Evolutionary conservation across 2,329 filamentous ascomycete species (phyloP), one percentile per base, ranked within the genome.

Genomic region (Aspergillus transmontanensis): DNA sequence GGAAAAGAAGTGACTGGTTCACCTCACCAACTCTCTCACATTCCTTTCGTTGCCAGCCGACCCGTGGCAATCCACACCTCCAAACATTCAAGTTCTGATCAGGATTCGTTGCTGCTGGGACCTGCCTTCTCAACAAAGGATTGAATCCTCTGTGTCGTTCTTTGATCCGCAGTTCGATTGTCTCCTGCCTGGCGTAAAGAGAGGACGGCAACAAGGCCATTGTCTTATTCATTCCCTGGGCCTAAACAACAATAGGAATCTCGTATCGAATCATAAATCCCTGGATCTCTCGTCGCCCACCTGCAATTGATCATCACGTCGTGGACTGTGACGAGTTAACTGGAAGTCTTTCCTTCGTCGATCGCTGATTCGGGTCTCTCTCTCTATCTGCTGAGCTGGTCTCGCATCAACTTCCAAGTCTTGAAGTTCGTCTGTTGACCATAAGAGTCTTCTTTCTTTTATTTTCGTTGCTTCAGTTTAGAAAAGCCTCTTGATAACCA

Each of bases 1-100:
- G 14, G 6, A 48, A 45, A 53, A 53, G 21, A 50, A 55, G 70
- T 73, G 71, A 70, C 71, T 60, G 69, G 66, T 45, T 72, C 69
- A 72, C 69, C 57, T 41, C 39, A 41, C 39, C n/a, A 50, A 48
- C 30, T 51, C 28, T 34, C 32, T 54, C 65, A 66, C 72, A 74
- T 74, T 74, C 72, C 67, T 68, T 69, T 72, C 67, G 72, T 74
- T 73, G 69, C 70, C 70, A 53, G 41, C 57, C 66, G 59, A 69
- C 67, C 53, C 12, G 53, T 41, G 36, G 28, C 60, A 46, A 48
- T 46, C 59, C 45, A 32, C 34, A 28, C 41, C 26, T n/a, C 48
- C 21, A 41, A 57, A 39, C 32, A 53, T 56, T 58, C 61, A 28
- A 55, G 21, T 55, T 54, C 48, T 10, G 16, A 19, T 28, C 23